Evolutionary conservation across 805 yeast species (phyloP), one percentile per base, ranked within the genome.

Genomic region (Cyberlindnera mycetangii): DNA sequence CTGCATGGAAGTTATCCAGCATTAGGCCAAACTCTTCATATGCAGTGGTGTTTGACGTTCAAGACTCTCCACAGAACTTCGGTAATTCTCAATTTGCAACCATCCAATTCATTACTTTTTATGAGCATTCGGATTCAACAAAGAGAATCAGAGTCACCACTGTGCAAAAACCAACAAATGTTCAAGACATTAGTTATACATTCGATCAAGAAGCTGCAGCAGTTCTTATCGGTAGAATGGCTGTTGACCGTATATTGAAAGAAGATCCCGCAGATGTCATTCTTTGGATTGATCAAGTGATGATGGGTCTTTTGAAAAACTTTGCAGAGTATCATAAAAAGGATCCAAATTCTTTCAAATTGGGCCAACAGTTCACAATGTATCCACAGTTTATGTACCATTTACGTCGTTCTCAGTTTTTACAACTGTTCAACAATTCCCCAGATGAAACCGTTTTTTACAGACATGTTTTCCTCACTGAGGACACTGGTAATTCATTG

Each of bases 361-460:
- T 93, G 53, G 79, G 90, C 2, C 89, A 84, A 47, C 85, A 84
- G 61, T 90, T 89, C 66, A 79, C 89, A 35, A 72, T 92, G 62
- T 85, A 88, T 61, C 99, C 99, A 21, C 99, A 93, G 67, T 95
- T 93, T 61, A 84, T 93, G 68, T 93, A 85, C 70, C 95, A 93
- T 64, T 74, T 93, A 68, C 85, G 99, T 70, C 83, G 99, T 65
- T 89, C 97, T 1, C 98, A 92, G 68, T 90, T 93, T 66, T 72
- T 93, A 64, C 95, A 89, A 65, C 96, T 92, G 36, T 93, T 93
- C 75, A 93, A 93, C 69, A 90, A 90, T 68, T 93, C 99, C 6
- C 99, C 99, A 2, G 99, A 93, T 71, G 99, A 93, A 71, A 89
- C 98, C 35, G 96, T 97, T 31, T 93, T 90, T 68, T 89, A 92